Base-by-base conservation (phyloP, 345 rosid species). In the Kernera saxatilis region DNA sequence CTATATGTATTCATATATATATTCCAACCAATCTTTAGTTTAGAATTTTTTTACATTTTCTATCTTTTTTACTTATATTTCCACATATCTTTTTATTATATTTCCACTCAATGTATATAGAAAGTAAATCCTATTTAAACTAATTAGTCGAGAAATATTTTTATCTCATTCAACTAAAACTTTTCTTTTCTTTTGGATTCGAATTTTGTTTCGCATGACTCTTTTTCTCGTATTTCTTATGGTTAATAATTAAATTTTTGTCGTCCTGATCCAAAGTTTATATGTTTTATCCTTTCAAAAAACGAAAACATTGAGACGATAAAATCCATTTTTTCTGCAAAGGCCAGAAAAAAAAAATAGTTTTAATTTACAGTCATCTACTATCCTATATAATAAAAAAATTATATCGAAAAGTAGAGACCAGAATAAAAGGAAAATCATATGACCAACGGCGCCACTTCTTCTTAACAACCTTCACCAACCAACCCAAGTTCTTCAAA, bases 381-480 rank as follows among this genome's bases (percentile, higher is more conserved):
- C 15, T 54, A 68, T 54, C 23, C 26, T 11, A 23, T 15, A 41
- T 3, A 53, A 41, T n/a, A 52, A 23, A 12, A 5, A 5, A 23
- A 8, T 4, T 15, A 13, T 27, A 37, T 8, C 17, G 6, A 45
- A 33, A 59, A 41, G 15, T 21, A 7, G 12, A 27, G 2, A 26
- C n/a, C 29, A 29, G 15, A 26, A 2, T 1, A n/a, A 39, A 23
- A 54, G 25, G 11, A 14, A 73, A 39, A 49, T 49, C 54, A 39
- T 49, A 57, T 39, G 53, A 46, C 48, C 68, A 67, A 58, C 55
- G 51, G 15, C 35, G 60, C 78, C 78, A 74, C 55, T 74, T 74
- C 64, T 75, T 75, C 79, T 53, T 75, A 75, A 61, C 74, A 61
- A 69, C 79, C 50, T 69, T 69, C 74, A 75, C 74, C 65, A 75